Conservation (phyloP, 768 basidiomycete species). For the Leccinellum albellum region DNA sequence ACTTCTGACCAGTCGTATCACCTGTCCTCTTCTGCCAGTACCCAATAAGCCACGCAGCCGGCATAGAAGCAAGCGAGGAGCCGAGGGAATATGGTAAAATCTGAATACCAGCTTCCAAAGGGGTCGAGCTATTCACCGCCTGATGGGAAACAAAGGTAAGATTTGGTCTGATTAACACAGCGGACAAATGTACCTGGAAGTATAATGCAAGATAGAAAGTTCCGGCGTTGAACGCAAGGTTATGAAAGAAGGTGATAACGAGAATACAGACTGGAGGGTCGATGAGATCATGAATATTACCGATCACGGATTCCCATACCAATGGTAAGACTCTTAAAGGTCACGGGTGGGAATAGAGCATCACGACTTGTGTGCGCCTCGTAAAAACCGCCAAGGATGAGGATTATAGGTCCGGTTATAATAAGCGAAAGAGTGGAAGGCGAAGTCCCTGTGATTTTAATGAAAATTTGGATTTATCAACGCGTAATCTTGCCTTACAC, state of each 20-base stretch:
- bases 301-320: conserved; percentile 38
- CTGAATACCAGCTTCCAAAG: conserved; percentile 67
- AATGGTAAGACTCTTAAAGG: conserved; percentile 57
- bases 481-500: conserved; percentile 46
- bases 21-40: conserved; percentile 55
- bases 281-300: conserved; percentile 7
- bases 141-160: conserved; percentile 26
- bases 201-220: conserved; percentile 84
- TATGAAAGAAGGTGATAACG: conserved; percentile 72
- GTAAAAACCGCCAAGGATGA: conserved; percentile 61
- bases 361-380: conserved; percentile 66
- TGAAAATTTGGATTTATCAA: conserved; percentile 9
- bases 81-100: conserved; percentile 84
- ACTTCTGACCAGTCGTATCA: conserved; percentile 63
- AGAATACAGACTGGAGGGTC: conserved; percentile 55
- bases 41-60: conserved; percentile 79
- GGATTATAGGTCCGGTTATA: conserved; percentile 48
- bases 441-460: conserved; percentile 50
- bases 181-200: conserved; percentile 56
- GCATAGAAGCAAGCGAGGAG: conserved; percentile 80
- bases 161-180: neutral
- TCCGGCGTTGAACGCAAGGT: conserved; percentile 77
- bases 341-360: conserved; percentile 64
- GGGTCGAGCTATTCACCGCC: conserved; percentile 70
- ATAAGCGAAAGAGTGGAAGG: conserved; percentile 61